phyloP scores from a whole-genome alignment of 495 filamentous ascomycete genomes.

The Chaetomium cochliodes region DNA sequence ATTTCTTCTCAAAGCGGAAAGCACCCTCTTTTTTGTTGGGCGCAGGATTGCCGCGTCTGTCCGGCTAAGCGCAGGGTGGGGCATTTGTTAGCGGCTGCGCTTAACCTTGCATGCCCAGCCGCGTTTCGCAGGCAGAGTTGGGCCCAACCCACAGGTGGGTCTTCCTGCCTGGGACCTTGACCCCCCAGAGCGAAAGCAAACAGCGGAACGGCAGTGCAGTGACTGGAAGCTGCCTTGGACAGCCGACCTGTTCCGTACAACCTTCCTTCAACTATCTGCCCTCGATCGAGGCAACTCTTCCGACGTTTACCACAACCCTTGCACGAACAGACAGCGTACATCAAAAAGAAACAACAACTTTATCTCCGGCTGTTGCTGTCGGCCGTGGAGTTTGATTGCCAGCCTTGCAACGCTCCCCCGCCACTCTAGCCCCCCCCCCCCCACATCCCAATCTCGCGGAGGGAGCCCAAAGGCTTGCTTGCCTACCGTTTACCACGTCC shows the following conservation, averaged over 20 bases:
- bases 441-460: slow-evolving; percentile 9
- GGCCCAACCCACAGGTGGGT: slow-evolving; percentile 7
- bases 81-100: slow-evolving; percentile 17
- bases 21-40: background rate
- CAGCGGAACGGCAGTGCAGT: slow-evolving; percentile 5
- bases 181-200: background rate
- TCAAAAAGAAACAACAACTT: background rate
- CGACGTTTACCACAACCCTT: background rate
- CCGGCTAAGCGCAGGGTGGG: background rate
- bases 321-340: background rate
- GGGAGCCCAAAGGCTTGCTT: slow-evolving; percentile 8
- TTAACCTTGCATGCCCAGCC: slow-evolving; percentile 1
- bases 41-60: background rate
- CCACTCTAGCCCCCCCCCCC: slow-evolving; percentile 15
- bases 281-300: background rate
- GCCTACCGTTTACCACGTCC: background rate
- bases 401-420: background rate
- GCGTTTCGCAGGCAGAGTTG: slow-evolving; percentile 8
- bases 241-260: background rate
- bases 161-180: slow-evolving; percentile 21
- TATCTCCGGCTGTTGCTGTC: background rate
- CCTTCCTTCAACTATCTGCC: background rate
- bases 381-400: background rate
- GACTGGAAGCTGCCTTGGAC: slow-evolving; percentile 11
- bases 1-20: background rate